Evolutionary conservation across 2,329 filamentous ascomycete species (phyloP).

Genomic region (Fusarium beomiforme): DNA sequence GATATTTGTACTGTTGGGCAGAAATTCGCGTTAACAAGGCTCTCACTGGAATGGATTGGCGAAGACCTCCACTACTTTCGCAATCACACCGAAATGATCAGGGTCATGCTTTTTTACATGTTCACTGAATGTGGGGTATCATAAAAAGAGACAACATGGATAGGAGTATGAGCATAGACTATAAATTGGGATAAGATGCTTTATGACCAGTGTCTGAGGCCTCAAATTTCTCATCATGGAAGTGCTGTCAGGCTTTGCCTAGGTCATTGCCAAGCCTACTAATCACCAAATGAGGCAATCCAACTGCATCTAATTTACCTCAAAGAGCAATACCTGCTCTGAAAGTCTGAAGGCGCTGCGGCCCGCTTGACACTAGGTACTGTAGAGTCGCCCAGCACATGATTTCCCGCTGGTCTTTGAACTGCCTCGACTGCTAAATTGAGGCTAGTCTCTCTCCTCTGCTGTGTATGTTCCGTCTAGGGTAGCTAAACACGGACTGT

Average conservation of each 20-base stretch:
- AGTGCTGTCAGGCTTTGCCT: neutral
- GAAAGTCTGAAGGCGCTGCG: constrained; percentile 18
- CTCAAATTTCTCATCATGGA: neutral
- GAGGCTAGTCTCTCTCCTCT: constrained; percentile 4
- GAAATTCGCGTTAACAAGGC: neutral
- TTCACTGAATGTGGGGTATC: constrained; percentile 16
- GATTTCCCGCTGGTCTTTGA: neutral
- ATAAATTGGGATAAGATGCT: neutral
- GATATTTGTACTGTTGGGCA: neutral
- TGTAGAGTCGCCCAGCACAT: constrained; percentile 10
- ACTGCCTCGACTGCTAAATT: neutral
- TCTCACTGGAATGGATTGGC: neutral
- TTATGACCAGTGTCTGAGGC: neutral
- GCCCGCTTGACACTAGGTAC: constrained; percentile 34
- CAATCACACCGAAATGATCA: constrained; percentile 27
- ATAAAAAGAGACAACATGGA: neutral
- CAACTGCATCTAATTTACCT: neutral
- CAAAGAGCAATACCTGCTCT: neutral
- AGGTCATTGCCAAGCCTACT: neutral
- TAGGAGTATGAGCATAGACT: neutral
- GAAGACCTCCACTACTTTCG: neutral
- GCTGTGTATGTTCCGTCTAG: neutral
- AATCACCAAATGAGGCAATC: constrained; percentile 8
- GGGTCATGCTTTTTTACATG: constrained; percentile 5
- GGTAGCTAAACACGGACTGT: too few relatives aligned